These are phyloP conservation scores for Ceratocystis smalleyi DNA, from an alignment of 2,329 filamentous ascomycete species.

Conservation along the genomic window DNA sequence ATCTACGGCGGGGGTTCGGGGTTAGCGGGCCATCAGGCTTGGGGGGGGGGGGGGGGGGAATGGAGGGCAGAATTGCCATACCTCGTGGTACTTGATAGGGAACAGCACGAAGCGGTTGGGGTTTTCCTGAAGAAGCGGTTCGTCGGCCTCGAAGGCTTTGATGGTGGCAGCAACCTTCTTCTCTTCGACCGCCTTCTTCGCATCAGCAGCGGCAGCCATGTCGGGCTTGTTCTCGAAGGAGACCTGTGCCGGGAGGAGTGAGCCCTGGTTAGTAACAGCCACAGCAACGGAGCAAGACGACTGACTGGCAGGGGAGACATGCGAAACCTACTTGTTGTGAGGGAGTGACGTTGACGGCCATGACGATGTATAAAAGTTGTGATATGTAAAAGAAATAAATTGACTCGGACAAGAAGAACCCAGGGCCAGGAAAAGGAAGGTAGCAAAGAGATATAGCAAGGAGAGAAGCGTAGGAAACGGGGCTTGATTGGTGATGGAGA, in stretches of 20 bases:
- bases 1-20: slow-evolving; percentile 41
- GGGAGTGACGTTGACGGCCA: slow-evolving; percentile 57
- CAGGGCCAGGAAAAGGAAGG: too few relatives aligned
- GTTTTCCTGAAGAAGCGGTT: slow-evolving; percentile 92
- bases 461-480: not conserved
- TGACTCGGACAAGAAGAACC: not conserved
- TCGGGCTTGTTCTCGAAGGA: slow-evolving; percentile 67
- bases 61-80: slow-evolving; percentile 33
- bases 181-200: slow-evolving; percentile 30
- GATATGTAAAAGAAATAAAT: not conserved
- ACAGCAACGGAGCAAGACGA: not conserved
- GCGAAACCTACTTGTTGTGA: slow-evolving; percentile 40
- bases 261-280: not conserved
- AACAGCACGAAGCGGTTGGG: slow-evolving; percentile 92
- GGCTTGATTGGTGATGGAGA: not conserved
- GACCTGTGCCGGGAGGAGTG: slow-evolving; percentile 36
- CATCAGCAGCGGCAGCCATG: slow-evolving; percentile 26
- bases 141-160: slow-evolving; percentile 58
- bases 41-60: not conserved
- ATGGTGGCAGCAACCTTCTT: slow-evolving; percentile 37
- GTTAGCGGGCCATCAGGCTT: not conserved
- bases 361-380: slow-evolving; percentile 28
- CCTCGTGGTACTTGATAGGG: slow-evolving; percentile 98
- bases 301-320: slow-evolving; percentile 10
- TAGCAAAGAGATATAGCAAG: not conserved